These are phyloP conservation scores for Lichtheimia hyalospora DNA, from an alignment of 371 early-diverging fungal species.

Conservation along the genomic window DNA sequence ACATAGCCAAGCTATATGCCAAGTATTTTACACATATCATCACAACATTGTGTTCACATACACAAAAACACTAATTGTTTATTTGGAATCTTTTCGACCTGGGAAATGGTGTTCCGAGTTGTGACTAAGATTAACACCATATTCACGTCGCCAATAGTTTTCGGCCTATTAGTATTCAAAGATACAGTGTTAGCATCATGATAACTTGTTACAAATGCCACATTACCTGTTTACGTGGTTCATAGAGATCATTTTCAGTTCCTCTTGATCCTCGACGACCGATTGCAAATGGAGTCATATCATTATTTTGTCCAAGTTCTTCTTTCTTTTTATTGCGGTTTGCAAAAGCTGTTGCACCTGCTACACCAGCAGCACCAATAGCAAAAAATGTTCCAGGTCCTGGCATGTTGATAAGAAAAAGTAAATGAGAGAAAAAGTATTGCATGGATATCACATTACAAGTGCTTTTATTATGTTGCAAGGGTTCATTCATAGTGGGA, in stretches of 20 bases:
- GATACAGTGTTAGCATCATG: neutral
- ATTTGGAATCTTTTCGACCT: neutral
- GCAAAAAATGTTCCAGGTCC: slow-evolving; percentile 4
- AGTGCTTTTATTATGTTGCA: neutral
- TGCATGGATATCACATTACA: neutral
- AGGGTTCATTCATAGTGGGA: neutral
- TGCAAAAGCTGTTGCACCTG: neutral
- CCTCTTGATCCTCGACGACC: slow-evolving; percentile 9
- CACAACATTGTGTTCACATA: too few relatives aligned
- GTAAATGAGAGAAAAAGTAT: neutral
- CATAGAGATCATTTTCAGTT: slow-evolving; percentile 13
- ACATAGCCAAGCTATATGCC: too few relatives aligned
- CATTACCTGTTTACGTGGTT: slow-evolving; percentile 9
- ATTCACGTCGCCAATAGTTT: slow-evolving; percentile 11
- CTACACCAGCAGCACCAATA: slow-evolving; percentile 11
- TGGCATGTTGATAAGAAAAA: slow-evolving; percentile 1
- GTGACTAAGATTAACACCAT: slow-evolving; percentile 16
- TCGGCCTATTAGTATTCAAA: slow-evolving; percentile 5
- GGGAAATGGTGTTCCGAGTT: slow-evolving; percentile 12
- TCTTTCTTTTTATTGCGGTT: slow-evolving; percentile 1
- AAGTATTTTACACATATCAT: too few relatives aligned
- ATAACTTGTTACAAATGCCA: neutral
- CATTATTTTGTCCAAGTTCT: neutral
- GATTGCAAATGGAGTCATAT: slow-evolving; percentile 7
- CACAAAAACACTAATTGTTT: too few relatives aligned